Base-by-base conservation (phyloP, 2,329 filamentous ascomycete genomes). In the Venturia oleaginea region DNA sequence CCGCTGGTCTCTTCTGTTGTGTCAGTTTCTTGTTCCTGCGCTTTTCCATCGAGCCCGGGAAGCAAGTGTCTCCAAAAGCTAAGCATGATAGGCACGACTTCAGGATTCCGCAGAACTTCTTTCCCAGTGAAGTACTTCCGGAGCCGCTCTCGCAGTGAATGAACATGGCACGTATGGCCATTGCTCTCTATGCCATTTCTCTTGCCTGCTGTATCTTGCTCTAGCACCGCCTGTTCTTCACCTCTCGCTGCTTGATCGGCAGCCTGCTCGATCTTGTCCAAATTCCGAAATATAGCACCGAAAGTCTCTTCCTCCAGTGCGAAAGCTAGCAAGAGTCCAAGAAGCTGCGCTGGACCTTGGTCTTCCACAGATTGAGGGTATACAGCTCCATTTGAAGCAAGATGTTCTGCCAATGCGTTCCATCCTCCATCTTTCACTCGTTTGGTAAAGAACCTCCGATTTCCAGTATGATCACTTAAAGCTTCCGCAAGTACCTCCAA, bases 401-500 rank as follows among this genome's bases (percentile, higher is more conserved):
- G 83, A 6, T 84, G 84, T 71, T 90, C 84, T 71, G 94, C 87
- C 64, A 97, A 74, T 8, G 86, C 84, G 68, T 86, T 82, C 87
- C 91, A 96, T 3, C 93, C 92, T 65, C 87, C 89, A 27, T 85
- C 86, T 65, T 90, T 84, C 37, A 95, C 85, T 68, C 86, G 83
- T 68, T 86, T 87, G 65, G 86, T 84, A 73, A 97, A 97, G 78
- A 93, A 97, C 69, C 90, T 85, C 71, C 88, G 84, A 76, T 97
- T 99, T 24, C 92, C 93, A 59, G 88, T 82, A 74, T 97, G 92
- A 57, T 86, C 86, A 63, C 86, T 84, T 68, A 99, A 83, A 17
- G 86, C 86, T 59, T 88, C 87, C 1, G 89, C 87, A 34, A 97
- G 77, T 17, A 94, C 84, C 38, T 85, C 85, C 46, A 94, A 79